Conservation (phyloP, 2,329 filamentous ascomycete species). For the Aspergillus unguis region DNA sequence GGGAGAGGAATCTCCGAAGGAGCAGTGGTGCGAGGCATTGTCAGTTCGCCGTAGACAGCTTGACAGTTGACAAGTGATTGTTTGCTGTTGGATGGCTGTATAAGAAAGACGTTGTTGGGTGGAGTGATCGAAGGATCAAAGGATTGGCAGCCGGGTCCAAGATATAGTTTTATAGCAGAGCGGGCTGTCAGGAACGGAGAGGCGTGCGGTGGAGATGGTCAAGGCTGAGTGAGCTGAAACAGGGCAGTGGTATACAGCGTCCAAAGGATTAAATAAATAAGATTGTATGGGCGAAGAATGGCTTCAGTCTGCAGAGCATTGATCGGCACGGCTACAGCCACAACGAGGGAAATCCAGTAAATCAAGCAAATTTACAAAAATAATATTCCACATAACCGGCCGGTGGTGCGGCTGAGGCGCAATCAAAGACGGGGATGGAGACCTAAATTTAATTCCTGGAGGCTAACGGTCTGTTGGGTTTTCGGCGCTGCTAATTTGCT, state of each 20-base stretch:
- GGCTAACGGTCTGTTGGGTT: slow-evolving; percentile 18
- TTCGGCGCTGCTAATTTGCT: slow-evolving; percentile 5
- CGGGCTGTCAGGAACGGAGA: slow-evolving; percentile 18
- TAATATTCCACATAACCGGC: neutral
- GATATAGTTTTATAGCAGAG: slow-evolving; percentile 24
- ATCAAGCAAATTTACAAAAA: slow-evolving; percentile 6
- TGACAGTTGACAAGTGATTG: slow-evolving; percentile 9
- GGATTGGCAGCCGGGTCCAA: slow-evolving; percentile 20
- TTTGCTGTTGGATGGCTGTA: neutral
- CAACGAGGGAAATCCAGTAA: neutral
- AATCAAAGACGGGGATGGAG: slow-evolving; percentile 13
- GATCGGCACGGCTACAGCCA: slow-evolving; percentile 20
- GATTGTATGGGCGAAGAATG: neutral
- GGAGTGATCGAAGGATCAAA: slow-evolving; percentile 17
- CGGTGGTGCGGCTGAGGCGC: slow-evolving; percentile 20
- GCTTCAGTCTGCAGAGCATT: slow-evolving; percentile 15
- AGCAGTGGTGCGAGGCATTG: slow-evolving; percentile 29
- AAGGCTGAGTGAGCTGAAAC: too few relatives aligned
- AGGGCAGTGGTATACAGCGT: too few relatives aligned
- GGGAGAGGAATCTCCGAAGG: slow-evolving; percentile 32
- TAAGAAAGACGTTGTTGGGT: slow-evolving; percentile 17
- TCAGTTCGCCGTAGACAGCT: slow-evolving; percentile 5
- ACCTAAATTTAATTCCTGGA: slow-evolving; percentile 13
- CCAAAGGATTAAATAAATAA: neutral
- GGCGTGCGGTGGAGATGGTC: slow-evolving; percentile 9